Conservation (phyloP, 2,329 filamentous ascomycete genomes). For the Cladophialophora bantiana region DNA sequence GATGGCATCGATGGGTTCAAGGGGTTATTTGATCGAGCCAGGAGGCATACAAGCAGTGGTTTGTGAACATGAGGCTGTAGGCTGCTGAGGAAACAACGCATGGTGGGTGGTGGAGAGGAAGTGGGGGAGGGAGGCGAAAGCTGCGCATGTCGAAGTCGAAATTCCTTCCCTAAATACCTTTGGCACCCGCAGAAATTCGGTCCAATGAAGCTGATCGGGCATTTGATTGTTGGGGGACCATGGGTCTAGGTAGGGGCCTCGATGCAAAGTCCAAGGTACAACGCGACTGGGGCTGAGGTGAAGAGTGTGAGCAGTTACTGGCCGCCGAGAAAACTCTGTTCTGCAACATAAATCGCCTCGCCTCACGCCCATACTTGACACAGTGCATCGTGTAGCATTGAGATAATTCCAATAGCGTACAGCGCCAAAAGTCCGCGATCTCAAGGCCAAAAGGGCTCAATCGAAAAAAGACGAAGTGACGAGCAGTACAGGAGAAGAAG, state of each 20-base stretch:
- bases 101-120: background rate
- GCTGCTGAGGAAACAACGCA: background rate
- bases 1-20: background rate
- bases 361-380: background rate
- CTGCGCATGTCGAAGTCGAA: background rate
- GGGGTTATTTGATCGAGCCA: background rate
- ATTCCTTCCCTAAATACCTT: background rate
- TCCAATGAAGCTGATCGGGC: conserved; percentile 1
- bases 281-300: background rate
- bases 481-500: background rate
- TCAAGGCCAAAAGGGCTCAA: background rate
- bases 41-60: background rate
- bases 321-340: conserved; percentile 7
- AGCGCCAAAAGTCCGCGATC: background rate
- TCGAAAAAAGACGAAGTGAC: background rate
- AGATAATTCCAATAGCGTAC: background rate
- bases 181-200: background rate
- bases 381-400: background rate
- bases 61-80: background rate
- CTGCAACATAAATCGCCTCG: background rate
- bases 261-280: background rate
- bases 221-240: conserved; percentile 3
- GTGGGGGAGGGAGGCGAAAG: background rate
- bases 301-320: background rate
- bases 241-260: background rate